Percentiles rank a stretch among this genome's conserved stretches.
Conservation (phyloP, 495 filamentous ascomycete genomes). For the Patellaria atrata region DNA sequence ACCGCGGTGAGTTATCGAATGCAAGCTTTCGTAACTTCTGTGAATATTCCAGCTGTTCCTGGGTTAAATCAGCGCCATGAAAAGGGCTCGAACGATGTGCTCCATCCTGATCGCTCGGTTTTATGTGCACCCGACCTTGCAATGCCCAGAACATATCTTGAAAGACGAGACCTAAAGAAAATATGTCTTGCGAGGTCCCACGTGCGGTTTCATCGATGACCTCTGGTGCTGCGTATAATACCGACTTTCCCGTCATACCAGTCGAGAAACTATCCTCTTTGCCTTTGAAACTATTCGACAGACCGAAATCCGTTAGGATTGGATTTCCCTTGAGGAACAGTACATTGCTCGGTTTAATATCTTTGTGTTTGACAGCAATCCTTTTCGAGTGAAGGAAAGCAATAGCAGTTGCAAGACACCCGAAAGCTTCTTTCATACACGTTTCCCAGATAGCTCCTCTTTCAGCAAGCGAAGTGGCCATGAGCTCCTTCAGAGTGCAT, state of each 20-base stretch:
- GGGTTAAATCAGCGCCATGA: no score
- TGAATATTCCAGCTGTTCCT: no score
- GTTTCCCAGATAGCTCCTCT: neutral
- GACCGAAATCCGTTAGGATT: neutral
- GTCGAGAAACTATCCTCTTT: neutral
- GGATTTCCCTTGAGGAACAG: neutral
- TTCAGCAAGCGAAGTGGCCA: neutral
- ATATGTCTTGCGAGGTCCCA: neutral
- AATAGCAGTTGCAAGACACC: neutral
- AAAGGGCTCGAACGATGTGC: no score
- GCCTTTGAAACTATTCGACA: constrained; percentile 1
- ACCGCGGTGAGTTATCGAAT: no score
- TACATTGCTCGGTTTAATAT: neutral
- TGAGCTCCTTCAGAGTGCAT: neutral
- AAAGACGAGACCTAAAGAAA: neutral
- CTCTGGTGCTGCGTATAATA: neutral
- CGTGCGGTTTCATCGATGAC: neutral
- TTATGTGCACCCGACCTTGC: no score
- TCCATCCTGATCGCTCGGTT: no score
- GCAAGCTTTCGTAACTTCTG: no score
- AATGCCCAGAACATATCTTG: no score
- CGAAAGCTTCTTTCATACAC: neutral
- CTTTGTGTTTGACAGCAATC: neutral
- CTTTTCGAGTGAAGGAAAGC: neutral
- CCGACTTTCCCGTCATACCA: neutral